phyloP scores from a whole-genome alignment of 108 stramenopile genomes.

The Aurantiochytrium sp. region DNA sequence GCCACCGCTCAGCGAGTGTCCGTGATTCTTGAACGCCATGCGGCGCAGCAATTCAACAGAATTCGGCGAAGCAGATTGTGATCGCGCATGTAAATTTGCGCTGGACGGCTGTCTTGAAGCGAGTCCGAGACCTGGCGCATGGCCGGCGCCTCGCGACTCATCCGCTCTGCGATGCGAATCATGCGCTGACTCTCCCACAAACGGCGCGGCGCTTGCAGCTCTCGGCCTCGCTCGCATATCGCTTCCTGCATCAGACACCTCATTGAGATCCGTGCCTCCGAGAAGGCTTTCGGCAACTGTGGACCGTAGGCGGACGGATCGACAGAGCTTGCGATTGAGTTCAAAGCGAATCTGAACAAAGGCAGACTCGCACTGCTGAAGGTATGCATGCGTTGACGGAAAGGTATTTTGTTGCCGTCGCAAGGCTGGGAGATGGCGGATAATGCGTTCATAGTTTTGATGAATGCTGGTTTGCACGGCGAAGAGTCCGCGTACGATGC shows the following conservation, averaged over 20 bases:
- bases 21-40: background rate
- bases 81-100: background rate
- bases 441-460: background rate
- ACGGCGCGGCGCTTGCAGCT: background rate
- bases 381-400: background rate
- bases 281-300: background rate
- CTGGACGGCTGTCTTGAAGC: background rate
- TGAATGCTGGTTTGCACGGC: background rate
- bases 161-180: background rate
- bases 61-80: background rate
- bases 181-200: background rate
- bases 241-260: too few species aligned
- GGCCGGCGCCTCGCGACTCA: background rate
- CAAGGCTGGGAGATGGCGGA: background rate
- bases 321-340: background rate
- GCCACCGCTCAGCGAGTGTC: too few species aligned
- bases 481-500: background rate
- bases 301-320: background rate
- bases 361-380: background rate
- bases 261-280: background rate
- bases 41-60: background rate
- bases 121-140: background rate
- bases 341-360: background rate
- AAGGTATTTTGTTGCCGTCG: background rate
- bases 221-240: too few species aligned